Percentiles rank a stretch among this genome's conserved stretches.
phyloP scores from a whole-genome alignment of 192 early-diverging fungal species.

The Coemansia sp. region DNA sequence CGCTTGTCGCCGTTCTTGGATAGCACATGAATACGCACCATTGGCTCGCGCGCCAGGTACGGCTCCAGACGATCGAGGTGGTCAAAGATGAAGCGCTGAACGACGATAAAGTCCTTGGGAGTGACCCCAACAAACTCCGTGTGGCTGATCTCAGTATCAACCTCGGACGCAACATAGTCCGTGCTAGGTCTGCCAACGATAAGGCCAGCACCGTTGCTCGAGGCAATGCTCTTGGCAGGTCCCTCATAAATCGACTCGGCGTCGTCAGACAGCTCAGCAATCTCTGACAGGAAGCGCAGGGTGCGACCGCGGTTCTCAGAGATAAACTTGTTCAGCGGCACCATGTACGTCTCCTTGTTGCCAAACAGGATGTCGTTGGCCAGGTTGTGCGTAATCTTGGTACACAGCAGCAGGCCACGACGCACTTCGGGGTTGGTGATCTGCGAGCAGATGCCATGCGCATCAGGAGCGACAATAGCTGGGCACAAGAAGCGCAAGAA shows the following conservation, averaged over 20 bases:
- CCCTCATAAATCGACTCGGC: slow-evolving; percentile 50
- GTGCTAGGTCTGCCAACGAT: slow-evolving; percentile 30
- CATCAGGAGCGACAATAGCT: slow-evolving; percentile 91
- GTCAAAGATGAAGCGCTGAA: slow-evolving; percentile 71
- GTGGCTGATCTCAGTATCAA: slow-evolving; percentile 24
- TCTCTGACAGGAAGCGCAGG: slow-evolving; percentile 76
- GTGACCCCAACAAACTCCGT: slow-evolving; percentile 35
- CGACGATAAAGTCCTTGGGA: slow-evolving; percentile 56
- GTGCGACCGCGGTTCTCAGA: slow-evolving; percentile 81
- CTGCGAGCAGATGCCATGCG: slow-evolving; percentile 71
- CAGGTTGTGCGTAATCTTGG: slow-evolving; percentile 96
- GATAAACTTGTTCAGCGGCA: slow-evolving; percentile 87
- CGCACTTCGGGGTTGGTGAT: slow-evolving; percentile 72
- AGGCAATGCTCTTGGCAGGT: slow-evolving; percentile 40
- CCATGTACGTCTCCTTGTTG: slow-evolving; percentile 94
- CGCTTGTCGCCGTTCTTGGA: slow-evolving; percentile 43
- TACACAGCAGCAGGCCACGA: slow-evolving; percentile 86
- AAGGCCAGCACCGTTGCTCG: slow-evolving; percentile 28
- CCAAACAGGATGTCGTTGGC: slow-evolving; percentile 97
- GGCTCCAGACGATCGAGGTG: slow-evolving; percentile 71
- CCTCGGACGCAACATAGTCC: slow-evolving; percentile 37
- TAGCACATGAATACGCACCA: slow-evolving; percentile 41
- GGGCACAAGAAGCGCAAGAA: slow-evolving; percentile 97
- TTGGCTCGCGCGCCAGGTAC: slow-evolving; percentile 65
- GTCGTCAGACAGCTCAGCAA: slow-evolving; percentile 63